Conservation (phyloP, 768 basidiomycete species). For the Pisolithus albus region DNA sequence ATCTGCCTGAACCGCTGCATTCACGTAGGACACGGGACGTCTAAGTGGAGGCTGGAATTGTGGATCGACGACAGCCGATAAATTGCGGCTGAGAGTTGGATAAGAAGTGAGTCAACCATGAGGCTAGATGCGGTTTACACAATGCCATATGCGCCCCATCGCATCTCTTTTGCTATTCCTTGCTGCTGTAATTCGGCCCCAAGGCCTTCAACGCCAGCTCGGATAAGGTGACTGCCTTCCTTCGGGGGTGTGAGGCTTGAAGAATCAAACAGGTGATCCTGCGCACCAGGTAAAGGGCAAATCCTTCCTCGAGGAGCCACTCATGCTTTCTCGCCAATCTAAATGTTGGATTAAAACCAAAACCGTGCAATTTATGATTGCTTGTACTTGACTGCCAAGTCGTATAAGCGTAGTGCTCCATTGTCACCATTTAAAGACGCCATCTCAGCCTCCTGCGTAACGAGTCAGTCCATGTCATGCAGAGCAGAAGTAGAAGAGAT, state of each 20-base stretch:
- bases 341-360: not conserved
- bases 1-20: constrained; percentile 59
- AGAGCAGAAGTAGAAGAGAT: not conserved
- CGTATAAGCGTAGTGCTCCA: constrained; percentile 61
- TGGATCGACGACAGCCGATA: constrained; percentile 40
- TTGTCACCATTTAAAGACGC: constrained; percentile 49
- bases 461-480: not conserved
- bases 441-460: constrained; percentile 57
- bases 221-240: constrained; percentile 68
- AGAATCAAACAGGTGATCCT: not conserved
- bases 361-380: not conserved
- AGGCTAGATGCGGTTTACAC: constrained; percentile 38
- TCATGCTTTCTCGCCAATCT: constrained; percentile 61
- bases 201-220: constrained; percentile 57
- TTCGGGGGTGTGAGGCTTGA: constrained; percentile 15
- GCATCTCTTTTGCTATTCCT: constrained; percentile 56
- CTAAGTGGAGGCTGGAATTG: constrained; percentile 45
- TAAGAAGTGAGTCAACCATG: not conserved
- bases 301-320: constrained; percentile 69
- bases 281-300: constrained; percentile 54
- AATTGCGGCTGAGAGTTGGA: constrained; percentile 35
- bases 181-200: constrained; percentile 62
- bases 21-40: constrained; percentile 48
- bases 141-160: constrained; percentile 70
- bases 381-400: constrained; percentile 57